Evolutionary conservation across 306 rosid genomes (phyloP).

Genomic region (Datisca glomerata): DNA sequence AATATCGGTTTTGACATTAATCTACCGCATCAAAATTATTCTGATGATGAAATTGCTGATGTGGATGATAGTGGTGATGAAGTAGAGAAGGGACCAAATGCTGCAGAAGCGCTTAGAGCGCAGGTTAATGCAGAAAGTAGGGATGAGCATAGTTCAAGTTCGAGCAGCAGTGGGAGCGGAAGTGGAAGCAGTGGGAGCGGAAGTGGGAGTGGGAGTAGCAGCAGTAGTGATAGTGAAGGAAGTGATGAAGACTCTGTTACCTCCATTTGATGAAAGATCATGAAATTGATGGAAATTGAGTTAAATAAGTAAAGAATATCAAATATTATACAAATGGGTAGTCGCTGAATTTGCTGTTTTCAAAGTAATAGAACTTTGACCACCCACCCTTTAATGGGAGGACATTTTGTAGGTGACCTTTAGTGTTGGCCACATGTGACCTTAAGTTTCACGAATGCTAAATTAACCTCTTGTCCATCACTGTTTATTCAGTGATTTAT

Average conservation of each 20-base stretch:
- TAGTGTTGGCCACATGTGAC: no score
- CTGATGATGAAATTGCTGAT: constrained; percentile 82
- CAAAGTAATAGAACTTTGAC: no score
- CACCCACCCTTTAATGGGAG: no score
- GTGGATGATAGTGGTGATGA: constrained; percentile 86
- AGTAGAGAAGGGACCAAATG: constrained; percentile 76
- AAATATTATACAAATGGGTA: no score
- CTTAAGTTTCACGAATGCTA: no score
- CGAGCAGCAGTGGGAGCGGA: constrained; percentile 70
- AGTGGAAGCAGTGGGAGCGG: constrained; percentile 45
- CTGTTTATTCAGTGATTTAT: no score
- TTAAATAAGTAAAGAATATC: no score
- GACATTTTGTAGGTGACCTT: no score
- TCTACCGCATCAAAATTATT: constrained; percentile 32
- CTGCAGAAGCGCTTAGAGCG: constrained; percentile 73
- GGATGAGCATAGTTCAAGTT: constrained; percentile 45
- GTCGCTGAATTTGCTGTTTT: no score
- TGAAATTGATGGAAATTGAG: background rate
- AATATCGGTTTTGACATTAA: constrained; percentile 53
- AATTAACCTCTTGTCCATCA: no score
- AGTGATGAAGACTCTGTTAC: constrained; percentile 78
- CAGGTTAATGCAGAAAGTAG: constrained; percentile 72
- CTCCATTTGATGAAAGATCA: constrained; percentile 42
- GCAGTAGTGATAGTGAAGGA: constrained; percentile 70
- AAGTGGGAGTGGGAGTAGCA: constrained; percentile 38